Evolutionary conservation across 345 rosid genomes (phyloP), one percentile per base, ranked within the genome.

Genomic region (Isatis tinctoria): DNA sequence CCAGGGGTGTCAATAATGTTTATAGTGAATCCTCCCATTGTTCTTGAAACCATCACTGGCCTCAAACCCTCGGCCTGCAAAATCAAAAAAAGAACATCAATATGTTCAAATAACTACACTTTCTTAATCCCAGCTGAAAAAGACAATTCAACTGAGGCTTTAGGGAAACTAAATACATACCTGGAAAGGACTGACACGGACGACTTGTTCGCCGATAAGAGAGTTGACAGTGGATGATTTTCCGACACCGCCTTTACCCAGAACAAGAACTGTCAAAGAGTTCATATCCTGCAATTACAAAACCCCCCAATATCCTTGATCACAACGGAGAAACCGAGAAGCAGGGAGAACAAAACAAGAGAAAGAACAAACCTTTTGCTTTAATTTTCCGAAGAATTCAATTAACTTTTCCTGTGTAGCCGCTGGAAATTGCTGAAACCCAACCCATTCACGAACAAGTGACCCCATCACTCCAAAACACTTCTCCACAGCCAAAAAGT

Each of bases 241-340:
- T 18, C 97, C 97, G 32, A 88, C 90, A 60, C 97, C 94, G 9
- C 91, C 91, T 84, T 90, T 90, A 35, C 96, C 96, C 89, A 90
- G 24, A 54, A 90, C 97, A 84, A 90, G 87, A 73, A 90, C 81
- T 74, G 90, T 90, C 83, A 88, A 76, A 66, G 85, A 83, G 65
- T 77, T 79, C 58, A 87, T 84, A 52, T 90, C 85, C 97, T 90
- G 82, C 63, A 75, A 78, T 61, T 40, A 44, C 57, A 51, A 58
- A 48, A 18, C 10, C 4, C 4, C 52, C 2, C 11, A 17, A 26
- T 47, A 14, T 51, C 43, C 32, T 35, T 53, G 6, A 27, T 30
- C 22, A 73, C 44, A 75, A 45, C 68, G 44, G 52, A 77, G 53
- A 53, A 44, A 41, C 10, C 60, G 37, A 61, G 47, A 6, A 54